phyloP scores from a whole-genome alignment of 2,329 filamentous ascomycete species.

The Colletotrichum camelliae region DNA sequence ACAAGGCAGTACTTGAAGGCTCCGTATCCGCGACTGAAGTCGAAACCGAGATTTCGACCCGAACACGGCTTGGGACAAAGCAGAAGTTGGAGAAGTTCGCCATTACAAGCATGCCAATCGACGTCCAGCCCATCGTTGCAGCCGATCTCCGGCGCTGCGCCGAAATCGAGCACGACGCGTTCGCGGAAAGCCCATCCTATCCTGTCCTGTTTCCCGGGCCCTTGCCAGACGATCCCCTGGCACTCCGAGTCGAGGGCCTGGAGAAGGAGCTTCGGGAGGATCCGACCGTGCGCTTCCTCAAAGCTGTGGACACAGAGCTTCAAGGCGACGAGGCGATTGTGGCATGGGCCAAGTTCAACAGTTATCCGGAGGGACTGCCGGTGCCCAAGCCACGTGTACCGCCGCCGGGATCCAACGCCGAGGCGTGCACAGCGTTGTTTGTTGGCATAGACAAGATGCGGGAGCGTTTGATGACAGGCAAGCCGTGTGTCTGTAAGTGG shows the following conservation, averaged over 20 bases:
- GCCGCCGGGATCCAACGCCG: conserved; percentile 34
- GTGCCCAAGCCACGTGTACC: conserved; percentile 26
- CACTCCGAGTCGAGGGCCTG: conserved; percentile 26
- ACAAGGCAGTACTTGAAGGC: not conserved
- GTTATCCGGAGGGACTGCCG: conserved; percentile 32
- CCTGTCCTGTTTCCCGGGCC: conserved; percentile 33
- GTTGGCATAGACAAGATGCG: conserved; percentile 34
- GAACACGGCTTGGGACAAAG: not conserved
- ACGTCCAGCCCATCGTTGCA: conserved; percentile 8
- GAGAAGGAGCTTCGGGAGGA: conserved; percentile 21
- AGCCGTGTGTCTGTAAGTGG: conserved; percentile 40
- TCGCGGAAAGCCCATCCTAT: not conserved
- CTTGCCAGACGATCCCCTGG: conserved; percentile 28
- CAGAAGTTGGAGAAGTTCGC: not conserved
- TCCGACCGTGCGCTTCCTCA: conserved; percentile 8
- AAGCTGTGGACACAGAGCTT: conserved; percentile 21
- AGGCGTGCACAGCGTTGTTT: conserved; percentile 38
- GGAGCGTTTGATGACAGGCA: conserved; percentile 33
- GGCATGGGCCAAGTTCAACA: conserved; percentile 41
- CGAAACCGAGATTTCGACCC: not conserved
- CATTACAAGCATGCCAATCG: conserved; percentile 13
- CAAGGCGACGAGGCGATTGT: conserved; percentile 31
- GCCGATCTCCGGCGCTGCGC: conserved; percentile 17
- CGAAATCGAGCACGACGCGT: conserved; percentile 14
- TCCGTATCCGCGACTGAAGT: not conserved